Base-by-base conservation (phyloP, 2,329 filamentous ascomycete genomes). In the Colletotrichum coccodes region DNA sequence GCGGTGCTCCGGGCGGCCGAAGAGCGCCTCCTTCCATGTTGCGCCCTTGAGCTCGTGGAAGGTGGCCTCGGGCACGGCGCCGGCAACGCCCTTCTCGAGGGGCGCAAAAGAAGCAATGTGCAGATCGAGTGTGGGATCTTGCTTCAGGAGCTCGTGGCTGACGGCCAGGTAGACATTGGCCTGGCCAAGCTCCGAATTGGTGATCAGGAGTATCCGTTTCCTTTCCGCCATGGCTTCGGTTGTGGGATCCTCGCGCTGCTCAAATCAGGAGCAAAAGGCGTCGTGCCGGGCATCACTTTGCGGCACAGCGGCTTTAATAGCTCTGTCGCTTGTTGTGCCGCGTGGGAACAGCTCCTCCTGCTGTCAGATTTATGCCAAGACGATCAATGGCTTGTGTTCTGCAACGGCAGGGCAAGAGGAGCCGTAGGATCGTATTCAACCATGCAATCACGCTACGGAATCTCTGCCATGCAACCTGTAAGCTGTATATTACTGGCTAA, bases 121-220 rank as follows among this genome's bases (percentile, higher is more conserved):
- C 2, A 72, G 26, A 3, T 72, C 47, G 18, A 72, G 47, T 6
- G 64, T 42, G 0, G 58, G 32, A 6, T 57, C 52, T 2, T 54
- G 21, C 18, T 68, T 54, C 34, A 72, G 53, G 11, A 76, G 68
- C 30, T 71, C 70, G 16, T 73, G 61, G 30, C 63, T 64, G 16
- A 60, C 64, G 16, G 73, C 74, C 1, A 76, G 69, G 58, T 73
- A 72, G 6, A 76, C 70, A 40, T 75, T 75, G 23, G 73, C 71
- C 47, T 76, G 74, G 3, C 73, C 73, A 34, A 63, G 61, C 42
- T 76, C 72, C 0, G 71, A 59, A 64, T 76, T 75, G 9, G 68
- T 72, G 8, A 71, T 60, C 6, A 76, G 60, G 2, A 76, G 53
- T 1, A 75, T 50, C 53, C 47, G 60, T 42, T 64, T 62, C 6